Evolutionary conservation across 2,329 filamentous ascomycete species (phyloP).

Genomic region (Ambrosiella cleistominuta): DNA sequence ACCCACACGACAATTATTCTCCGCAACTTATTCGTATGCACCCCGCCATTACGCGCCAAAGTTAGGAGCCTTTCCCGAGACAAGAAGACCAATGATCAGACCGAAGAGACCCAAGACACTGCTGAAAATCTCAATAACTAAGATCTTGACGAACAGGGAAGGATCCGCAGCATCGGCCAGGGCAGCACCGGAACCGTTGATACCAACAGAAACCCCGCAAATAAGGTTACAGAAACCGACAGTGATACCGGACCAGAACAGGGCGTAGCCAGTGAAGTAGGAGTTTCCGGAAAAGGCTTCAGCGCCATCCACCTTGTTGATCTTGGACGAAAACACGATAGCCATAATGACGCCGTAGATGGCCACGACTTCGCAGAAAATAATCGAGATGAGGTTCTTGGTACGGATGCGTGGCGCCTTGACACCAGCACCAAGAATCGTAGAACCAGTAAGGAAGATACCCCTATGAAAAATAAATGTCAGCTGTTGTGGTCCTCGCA

Average conservation of each 20-base stretch:
- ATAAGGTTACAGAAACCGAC: constrained; percentile 92
- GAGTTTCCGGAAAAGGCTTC: constrained; percentile 56
- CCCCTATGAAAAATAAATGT: constrained; percentile 43
- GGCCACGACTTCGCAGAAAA: constrained; percentile 98
- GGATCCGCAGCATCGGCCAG: constrained; percentile 89
- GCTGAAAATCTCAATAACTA: constrained; percentile 98
- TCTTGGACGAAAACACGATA: constrained; percentile 88
- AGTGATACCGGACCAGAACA: constrained; percentile 91
- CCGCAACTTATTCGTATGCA: background rate
- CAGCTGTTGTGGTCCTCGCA: background rate
- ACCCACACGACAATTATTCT: background rate
- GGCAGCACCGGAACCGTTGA: constrained; percentile 94
- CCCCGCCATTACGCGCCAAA: constrained; percentile 33
- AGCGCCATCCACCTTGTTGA: constrained; percentile 47
- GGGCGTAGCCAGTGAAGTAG: constrained; percentile 85
- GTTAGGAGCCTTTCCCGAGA: constrained; percentile 66
- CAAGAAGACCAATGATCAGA: constrained; percentile 79
- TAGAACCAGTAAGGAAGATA: constrained; percentile 95
- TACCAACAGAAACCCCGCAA: constrained; percentile 90
- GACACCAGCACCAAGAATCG: constrained; percentile 91
- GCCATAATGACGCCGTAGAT: constrained; percentile 99
- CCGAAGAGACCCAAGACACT: constrained; percentile 93
- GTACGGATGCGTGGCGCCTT: constrained; percentile 94
- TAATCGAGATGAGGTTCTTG: constrained; percentile 99
- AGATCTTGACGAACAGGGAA: constrained; percentile 92